A percentile compares a stretch with the other conserved stretches of the same genome.
Evolutionary conservation across 768 basidiomycete species (phyloP).

Genomic region (Collybiopsis luxurians): DNA sequence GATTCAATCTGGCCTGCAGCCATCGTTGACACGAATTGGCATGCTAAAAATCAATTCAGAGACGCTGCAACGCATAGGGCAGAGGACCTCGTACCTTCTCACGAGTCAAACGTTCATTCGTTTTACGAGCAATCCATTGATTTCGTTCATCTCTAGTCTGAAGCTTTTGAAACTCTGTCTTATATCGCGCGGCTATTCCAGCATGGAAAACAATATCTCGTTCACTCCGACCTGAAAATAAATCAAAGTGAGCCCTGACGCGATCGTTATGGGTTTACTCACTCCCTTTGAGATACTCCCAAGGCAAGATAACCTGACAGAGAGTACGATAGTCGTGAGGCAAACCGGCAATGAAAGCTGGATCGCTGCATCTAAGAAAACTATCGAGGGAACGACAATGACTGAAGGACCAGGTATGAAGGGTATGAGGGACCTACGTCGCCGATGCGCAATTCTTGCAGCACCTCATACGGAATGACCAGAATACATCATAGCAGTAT

Average conservation of each 20-base stretch:
- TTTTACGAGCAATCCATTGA: not conserved
- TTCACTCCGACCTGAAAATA: too few relatives aligned
- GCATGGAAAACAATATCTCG: not conserved
- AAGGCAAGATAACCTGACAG: not conserved
- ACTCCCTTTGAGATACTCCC: not conserved
- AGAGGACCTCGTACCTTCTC: not conserved
- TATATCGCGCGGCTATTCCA: not conserved
- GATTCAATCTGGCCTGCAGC: not conserved
- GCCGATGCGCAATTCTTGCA: slow-evolving; percentile 27
- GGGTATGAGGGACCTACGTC: slow-evolving; percentile 14
- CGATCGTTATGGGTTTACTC: not conserved
- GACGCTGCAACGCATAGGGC: not conserved
- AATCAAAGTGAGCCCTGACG: too few relatives aligned
- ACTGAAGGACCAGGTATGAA: not conserved
- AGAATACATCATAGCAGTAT: slow-evolving; percentile 25
- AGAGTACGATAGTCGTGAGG: not conserved
- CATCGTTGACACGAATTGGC: not conserved
- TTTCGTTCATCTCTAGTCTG: not conserved
- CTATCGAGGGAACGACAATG: not conserved
- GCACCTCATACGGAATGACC: slow-evolving; percentile 30
- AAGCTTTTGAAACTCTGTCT: not conserved
- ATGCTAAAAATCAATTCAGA: not conserved
- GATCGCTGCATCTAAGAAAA: not conserved
- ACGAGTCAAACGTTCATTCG: not conserved
- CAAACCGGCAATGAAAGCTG: not conserved